These are phyloP conservation scores for Akanthomyces dipterigenus DNA, from an alignment of 2,329 filamentous ascomycete genomes.

Conservation along the genomic window DNA sequence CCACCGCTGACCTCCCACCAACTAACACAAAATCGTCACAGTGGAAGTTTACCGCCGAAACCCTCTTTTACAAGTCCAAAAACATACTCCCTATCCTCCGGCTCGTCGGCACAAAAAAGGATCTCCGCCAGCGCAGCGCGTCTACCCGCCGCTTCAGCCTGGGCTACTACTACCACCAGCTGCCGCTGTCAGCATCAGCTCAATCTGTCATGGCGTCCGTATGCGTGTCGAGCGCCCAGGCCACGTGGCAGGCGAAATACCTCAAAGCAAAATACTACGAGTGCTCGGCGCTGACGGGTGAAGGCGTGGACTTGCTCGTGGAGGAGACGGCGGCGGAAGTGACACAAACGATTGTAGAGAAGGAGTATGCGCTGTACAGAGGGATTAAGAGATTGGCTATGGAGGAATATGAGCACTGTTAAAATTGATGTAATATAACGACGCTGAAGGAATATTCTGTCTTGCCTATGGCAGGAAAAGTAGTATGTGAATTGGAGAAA, in stretches of 20 bases:
- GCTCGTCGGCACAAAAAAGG: constrained; percentile 29
- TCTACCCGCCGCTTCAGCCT: constrained; percentile 2
- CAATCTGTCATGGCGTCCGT: neutral
- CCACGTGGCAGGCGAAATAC: constrained; percentile 24
- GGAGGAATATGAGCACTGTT: neutral
- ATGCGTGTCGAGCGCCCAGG: constrained; percentile 20
- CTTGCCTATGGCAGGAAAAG: neutral
- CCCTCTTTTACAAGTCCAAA: constrained; percentile 21
- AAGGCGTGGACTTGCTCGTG: constrained; percentile 27
- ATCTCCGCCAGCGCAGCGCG: constrained; percentile 1
- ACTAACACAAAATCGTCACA: constrained; percentile 10
- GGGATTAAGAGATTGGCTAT: neutral
- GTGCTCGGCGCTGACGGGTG: constrained; percentile 30
- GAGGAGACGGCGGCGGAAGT: constrained; percentile 22
- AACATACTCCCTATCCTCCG: constrained; percentile 21
- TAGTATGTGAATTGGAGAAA: neutral
- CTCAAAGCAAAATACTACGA: constrained; percentile 28
- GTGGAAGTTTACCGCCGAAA: constrained; percentile 24
- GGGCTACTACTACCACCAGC: constrained; percentile 4
- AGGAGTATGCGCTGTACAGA: constrained; percentile 5
- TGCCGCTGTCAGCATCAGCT: neutral
- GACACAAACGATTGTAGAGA: constrained; percentile 15
- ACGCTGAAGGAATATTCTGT: neutral
- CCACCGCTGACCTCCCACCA: neutral
- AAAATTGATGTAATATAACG: neutral